Conservation (phyloP, 2,329 filamentous ascomycete species). For the Colletotrichum lupini region DNA sequence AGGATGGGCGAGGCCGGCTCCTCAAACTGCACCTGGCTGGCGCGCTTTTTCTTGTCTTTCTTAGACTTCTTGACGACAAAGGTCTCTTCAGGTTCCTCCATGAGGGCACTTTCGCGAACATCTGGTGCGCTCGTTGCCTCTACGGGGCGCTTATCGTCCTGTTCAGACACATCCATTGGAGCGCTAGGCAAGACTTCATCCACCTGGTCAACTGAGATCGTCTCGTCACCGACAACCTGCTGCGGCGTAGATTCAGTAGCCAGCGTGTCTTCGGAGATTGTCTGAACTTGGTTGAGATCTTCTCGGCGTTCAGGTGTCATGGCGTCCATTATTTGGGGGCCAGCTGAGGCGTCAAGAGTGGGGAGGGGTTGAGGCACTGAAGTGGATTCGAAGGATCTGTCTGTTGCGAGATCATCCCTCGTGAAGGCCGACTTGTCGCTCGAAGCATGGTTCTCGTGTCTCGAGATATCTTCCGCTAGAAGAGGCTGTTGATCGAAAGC, state of each 20-base stretch:
- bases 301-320: neutral
- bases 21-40: slow-evolving; percentile 9
- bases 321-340: neutral
- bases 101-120: slow-evolving; percentile 13
- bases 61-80: slow-evolving; percentile 47
- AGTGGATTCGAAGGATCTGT: neutral
- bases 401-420: neutral
- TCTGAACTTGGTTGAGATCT: neutral
- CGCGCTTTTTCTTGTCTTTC: slow-evolving; percentile 45
- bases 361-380: neutral
- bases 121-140: neutral
- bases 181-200: neutral
- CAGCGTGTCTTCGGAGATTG: too few species aligned
- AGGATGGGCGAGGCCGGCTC: neutral
- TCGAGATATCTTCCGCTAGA: neutral
- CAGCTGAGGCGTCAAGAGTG: neutral
- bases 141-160: neutral
- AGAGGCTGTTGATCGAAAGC: too few species aligned
- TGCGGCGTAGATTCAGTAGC: neutral
- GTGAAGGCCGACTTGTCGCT: neutral
- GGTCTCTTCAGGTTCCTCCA: slow-evolving; percentile 14
- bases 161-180: neutral
- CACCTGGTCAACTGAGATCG: neutral
- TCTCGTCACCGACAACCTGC: neutral
- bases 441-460: neutral